A percentile compares a stretch with the other conserved stretches of the same genome.
phyloP scores from a whole-genome alignment of 1,139 yeast species.

The Debaryomyces fabryi region DNA sequence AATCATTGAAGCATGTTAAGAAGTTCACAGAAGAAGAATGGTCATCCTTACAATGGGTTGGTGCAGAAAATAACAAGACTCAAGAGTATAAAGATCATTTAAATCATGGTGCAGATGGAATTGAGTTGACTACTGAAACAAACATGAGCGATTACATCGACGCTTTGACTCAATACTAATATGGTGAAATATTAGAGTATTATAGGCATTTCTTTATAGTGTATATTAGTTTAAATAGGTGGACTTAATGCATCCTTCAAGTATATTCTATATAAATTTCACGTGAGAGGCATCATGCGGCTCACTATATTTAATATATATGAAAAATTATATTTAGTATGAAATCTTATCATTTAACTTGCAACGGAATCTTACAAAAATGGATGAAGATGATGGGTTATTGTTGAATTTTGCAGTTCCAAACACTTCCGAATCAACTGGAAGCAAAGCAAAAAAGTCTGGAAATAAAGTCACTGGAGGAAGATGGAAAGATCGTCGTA shows the following conservation, averaged over 20 bases:
- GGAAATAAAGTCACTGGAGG: slow-evolving; percentile 61
- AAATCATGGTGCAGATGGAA: slow-evolving; percentile 22
- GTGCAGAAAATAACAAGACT: slow-evolving; percentile 38
- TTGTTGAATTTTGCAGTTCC: slow-evolving; percentile 62
- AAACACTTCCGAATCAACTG: slow-evolving; percentile 19
- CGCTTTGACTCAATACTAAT: slow-evolving; percentile 9
- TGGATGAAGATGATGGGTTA: slow-evolving; percentile 62
- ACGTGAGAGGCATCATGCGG: slow-evolving; percentile 8
- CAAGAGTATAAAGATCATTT: slow-evolving; percentile 32
- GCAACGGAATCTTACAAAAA: slow-evolving; percentile 8
- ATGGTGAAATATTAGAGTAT: not conserved
- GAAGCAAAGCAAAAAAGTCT: slow-evolving; percentile 12
- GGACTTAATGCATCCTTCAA: not conserved
- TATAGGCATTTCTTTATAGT: not conserved
- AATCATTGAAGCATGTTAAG: slow-evolving; percentile 75
- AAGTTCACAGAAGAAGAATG: slow-evolving; percentile 75
- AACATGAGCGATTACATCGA: slow-evolving; percentile 34
- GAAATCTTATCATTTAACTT: slow-evolving; percentile 1
- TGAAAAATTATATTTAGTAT: slow-evolving; percentile 6
- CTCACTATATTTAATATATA: not conserved
- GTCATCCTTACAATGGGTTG: slow-evolving; percentile 51
- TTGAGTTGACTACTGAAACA: slow-evolving; percentile 29
- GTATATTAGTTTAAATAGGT: slow-evolving; percentile 9
- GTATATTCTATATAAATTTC: not conserved
- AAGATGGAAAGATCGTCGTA: slow-evolving; percentile 78